Base-by-base conservation (phyloP, 169 alveolate species). In the Cryptosporidium sp. region DNA sequence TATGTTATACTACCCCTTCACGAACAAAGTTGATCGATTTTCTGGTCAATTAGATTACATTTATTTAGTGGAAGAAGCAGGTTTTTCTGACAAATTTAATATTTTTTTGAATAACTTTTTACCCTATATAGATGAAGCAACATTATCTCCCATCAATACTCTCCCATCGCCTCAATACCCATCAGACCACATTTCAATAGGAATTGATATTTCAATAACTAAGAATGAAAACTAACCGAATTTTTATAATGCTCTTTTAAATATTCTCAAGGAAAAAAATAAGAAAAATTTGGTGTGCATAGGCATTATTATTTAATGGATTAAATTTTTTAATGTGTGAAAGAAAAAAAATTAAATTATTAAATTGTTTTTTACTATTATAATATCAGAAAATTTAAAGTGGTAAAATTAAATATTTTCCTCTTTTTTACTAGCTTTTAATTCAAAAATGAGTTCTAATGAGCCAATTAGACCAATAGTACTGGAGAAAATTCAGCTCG, bases 21-120 rank as follows among this genome's bases (percentile, higher is more conserved):
- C 89, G n/a, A 59, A 80, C 21, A 62, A 62, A 12, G 89, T 80
- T 29, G 55, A 65, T 3, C 39, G 51, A 9, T 80, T 80, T 80
- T 80, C 89, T 41, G 89, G 89, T 18, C 89, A 80, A 65, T 48
- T 80, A 16, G 89, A 80, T 43, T 80, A 80, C 62, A 80, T 80
- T 29, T 80, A 80, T 41, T 23, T 80, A 39, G 51, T 80, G 0
- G 75, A 80, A 62, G 55, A 41, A 18, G 41, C n/a, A 26, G 67
- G 41, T 14, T 59, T 80, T 43, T 41, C 31, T 18, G 31, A 65
- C 3, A 80, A 59, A 23, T 73, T 51, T 26, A 14, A 39, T 23
- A 80, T 80, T 58, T 23, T 33, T 39, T 21, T 80, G 5, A 80
- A 80, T 45, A 80, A 65, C 16, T 80, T 61, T 48, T 43, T 80